Percentiles rank a stretch among this genome's conserved stretches.
Evolutionary conservation across 2,329 filamentous ascomycete species (phyloP).

Genomic region (Arthrobotrys sphaeroides): DNA sequence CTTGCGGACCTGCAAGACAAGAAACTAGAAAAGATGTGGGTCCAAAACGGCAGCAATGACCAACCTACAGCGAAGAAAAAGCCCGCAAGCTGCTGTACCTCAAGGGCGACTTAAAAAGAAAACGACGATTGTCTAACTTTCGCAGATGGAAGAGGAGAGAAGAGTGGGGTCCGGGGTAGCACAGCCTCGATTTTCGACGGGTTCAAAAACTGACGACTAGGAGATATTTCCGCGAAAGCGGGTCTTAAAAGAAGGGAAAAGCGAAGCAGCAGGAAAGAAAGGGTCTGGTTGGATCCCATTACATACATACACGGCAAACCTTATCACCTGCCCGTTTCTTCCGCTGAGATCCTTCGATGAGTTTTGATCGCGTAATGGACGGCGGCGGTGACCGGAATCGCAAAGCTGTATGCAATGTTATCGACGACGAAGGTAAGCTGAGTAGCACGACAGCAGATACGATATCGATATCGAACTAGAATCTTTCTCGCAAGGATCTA

Average conservation of each 20-base stretch:
- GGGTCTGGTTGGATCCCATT: neutral
- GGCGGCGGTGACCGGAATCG: neutral
- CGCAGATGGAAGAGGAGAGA: neutral
- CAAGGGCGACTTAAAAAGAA: neutral
- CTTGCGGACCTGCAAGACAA: slow-evolving; percentile 1
- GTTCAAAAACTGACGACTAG: neutral
- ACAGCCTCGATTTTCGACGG: slow-evolving; percentile 40
- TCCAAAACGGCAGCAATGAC: slow-evolving; percentile 26
- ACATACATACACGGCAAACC: slow-evolving; percentile 11
- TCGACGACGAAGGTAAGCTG: neutral
- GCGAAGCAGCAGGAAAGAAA: neutral
- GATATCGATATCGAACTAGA: neutral
- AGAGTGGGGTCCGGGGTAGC: slow-evolving; percentile 9
- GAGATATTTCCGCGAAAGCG: neutral
- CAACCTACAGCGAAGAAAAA: slow-evolving; percentile 1
- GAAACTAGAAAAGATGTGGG: slow-evolving; percentile 3
- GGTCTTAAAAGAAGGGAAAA: neutral
- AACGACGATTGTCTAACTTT: neutral
- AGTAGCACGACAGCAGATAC: slow-evolving; percentile 4
- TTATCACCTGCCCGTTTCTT: slow-evolving; percentile 40
- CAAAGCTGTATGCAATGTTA: neutral
- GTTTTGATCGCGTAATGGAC: slow-evolving; percentile 29
- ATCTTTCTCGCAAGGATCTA: neutral
- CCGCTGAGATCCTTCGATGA: neutral
- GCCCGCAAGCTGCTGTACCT: neutral